A percentile compares a stretch with the other conserved stretches of the same genome.
phyloP scores from a whole-genome alignment of 176 grass and related monocot species.

The Oryza longistaminata region DNA sequence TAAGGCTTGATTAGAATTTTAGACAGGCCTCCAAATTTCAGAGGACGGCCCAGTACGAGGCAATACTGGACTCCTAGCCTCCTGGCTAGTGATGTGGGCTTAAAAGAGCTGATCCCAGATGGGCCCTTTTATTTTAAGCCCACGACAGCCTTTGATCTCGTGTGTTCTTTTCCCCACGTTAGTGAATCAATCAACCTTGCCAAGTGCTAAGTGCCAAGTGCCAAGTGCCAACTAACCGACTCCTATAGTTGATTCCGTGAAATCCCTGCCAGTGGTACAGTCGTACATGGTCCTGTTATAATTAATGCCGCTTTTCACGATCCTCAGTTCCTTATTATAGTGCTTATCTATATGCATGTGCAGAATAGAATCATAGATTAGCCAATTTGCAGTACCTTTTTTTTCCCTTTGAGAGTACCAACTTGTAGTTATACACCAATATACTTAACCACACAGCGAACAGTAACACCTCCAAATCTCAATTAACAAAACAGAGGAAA shows the following conservation, averaged over 20 bases:
- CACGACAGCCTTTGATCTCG: background rate
- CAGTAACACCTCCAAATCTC: background rate
- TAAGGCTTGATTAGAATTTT: no score
- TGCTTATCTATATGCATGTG: background rate
- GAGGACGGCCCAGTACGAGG: no score
- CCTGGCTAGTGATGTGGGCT: background rate
- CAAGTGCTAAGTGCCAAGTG: no score
- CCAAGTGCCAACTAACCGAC: background rate
- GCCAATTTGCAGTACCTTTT: background rate
- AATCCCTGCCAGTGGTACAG: background rate
- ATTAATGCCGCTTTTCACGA: background rate
- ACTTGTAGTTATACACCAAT: background rate
- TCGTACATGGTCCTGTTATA: background rate
- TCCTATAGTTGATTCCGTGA: background rate
- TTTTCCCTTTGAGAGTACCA: background rate
- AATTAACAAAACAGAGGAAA: background rate
- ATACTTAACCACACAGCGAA: background rate
- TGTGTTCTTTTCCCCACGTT: background rate
- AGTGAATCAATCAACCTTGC: background rate
- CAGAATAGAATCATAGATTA: background rate
- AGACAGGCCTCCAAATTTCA: no score
- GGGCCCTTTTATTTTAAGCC: background rate
- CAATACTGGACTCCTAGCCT: background rate
- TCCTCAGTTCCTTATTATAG: background rate
- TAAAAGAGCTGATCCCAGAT: background rate